Evolutionary conservation across 2,329 filamentous ascomycete species (phyloP).

Genomic region (Penicillium oxalicum): DNA sequence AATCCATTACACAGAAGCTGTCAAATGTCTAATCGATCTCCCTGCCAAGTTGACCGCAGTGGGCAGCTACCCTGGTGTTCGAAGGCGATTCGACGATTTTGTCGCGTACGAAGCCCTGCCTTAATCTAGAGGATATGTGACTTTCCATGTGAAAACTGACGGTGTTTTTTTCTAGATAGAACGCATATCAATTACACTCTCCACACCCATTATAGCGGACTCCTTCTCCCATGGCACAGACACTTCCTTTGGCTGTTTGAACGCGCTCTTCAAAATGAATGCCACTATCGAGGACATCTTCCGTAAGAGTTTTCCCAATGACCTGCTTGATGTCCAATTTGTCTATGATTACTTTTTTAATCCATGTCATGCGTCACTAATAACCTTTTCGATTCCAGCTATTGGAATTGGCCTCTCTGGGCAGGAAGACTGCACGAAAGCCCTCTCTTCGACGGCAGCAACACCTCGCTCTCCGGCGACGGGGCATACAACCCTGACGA

Average conservation of each 20-base stretch:
- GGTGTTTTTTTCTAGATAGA: not conserved
- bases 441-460: conserved; percentile 45
- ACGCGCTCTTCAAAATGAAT: conserved; percentile 25
- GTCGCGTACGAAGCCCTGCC: conserved; percentile 19
- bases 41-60: conserved; percentile 15
- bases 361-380: not conserved
- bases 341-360: too few species aligned
- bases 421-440: conserved; percentile 35
- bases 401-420: conserved; percentile 44
- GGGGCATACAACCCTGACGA: conserved; percentile 32
- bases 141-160: not conserved
- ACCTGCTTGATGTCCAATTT: too few species aligned
- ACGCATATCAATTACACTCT: conserved; percentile 26
- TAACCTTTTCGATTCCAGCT: conserved; percentile 18
- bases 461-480: conserved; percentile 41
- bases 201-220: conserved; percentile 17
- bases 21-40: conserved; percentile 18
- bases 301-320: conserved; percentile 10
- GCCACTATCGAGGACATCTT: conserved; percentile 30
- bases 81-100: conserved; percentile 25
- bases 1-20: conserved; percentile 22
- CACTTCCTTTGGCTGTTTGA: conserved; percentile 28
- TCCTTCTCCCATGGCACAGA: conserved; percentile 31
- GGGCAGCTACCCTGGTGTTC: conserved; percentile 19
- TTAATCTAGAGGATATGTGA: too few species aligned